These are phyloP conservation scores for Xylariaceae sp. DNA, from an alignment of 2,329 filamentous ascomycete genomes.

Conservation along the genomic window DNA sequence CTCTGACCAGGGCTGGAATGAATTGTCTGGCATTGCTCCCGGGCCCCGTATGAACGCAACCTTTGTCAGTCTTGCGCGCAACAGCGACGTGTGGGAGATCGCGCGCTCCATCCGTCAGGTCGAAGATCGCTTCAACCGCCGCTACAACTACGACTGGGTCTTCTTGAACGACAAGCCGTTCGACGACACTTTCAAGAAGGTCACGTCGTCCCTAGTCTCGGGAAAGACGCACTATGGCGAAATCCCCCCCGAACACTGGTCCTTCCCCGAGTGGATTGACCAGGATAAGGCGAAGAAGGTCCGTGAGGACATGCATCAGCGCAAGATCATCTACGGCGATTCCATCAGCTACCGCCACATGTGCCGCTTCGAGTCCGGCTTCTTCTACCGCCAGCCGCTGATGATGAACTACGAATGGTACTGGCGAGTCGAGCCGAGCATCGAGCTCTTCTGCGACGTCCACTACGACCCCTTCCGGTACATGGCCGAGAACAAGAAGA, in stretches of 20 bases:
- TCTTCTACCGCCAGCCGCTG: slow-evolving; percentile 93
- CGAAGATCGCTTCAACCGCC: slow-evolving; percentile 95
- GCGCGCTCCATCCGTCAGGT: slow-evolving; percentile 91
- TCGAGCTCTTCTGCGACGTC: slow-evolving; percentile 94
- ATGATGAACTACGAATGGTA: slow-evolving; percentile 99
- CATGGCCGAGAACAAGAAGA: slow-evolving; percentile 95
- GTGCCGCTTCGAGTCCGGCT: slow-evolving; percentile 98
- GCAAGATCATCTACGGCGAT: slow-evolving; percentile 97
- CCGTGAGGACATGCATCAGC: slow-evolving; percentile 85
- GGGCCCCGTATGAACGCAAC: slow-evolving; percentile 89
- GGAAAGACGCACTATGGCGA: slow-evolving; percentile 86
- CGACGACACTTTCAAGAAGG: slow-evolving; percentile 84
- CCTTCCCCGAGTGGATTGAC: slow-evolving; percentile 92
- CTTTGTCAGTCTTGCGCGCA: slow-evolving; percentile 91
- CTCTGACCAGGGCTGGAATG: slow-evolving; percentile 44
- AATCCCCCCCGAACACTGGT: slow-evolving; percentile 92
- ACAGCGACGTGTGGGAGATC: slow-evolving; percentile 93
- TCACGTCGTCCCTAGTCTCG: slow-evolving; percentile 83
- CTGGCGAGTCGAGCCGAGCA: slow-evolving; percentile 96
- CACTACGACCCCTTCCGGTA: slow-evolving; percentile 93
- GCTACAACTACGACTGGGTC: slow-evolving; percentile 98
- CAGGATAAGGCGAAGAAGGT: slow-evolving; percentile 86
- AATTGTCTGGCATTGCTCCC: slow-evolving; percentile 44
- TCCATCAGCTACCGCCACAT: slow-evolving; percentile 97
- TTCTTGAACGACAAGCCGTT: slow-evolving; percentile 97